Percentiles rank a stretch among this genome's conserved stretches.
These are phyloP conservation scores for Articulospora tetracladia DNA, from an alignment of 495 filamentous ascomycete species.

Conservation along the genomic window DNA sequence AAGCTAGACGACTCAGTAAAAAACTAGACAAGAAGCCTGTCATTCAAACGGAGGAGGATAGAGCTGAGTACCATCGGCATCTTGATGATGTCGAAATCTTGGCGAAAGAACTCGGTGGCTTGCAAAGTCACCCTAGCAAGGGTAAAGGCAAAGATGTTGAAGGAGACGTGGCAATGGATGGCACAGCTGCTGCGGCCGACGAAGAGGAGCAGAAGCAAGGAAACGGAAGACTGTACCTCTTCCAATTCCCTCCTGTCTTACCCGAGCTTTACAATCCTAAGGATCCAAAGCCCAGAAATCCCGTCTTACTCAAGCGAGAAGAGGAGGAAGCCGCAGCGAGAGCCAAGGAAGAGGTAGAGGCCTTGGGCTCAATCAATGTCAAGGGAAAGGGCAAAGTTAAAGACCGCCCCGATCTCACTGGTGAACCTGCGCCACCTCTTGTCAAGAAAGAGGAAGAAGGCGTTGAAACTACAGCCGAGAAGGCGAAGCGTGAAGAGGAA, in stretches of 20 bases:
- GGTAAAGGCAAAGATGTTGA: slow-evolving; percentile 20
- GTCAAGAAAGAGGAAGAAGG: slow-evolving; percentile 16
- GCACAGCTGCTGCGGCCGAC: slow-evolving; percentile 17
- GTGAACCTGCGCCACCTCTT: background rate
- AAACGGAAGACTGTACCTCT: slow-evolving; percentile 55
- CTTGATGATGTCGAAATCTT: slow-evolving; percentile 30
- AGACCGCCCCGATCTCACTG: slow-evolving; percentile 4
- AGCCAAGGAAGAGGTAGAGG: slow-evolving; percentile 23
- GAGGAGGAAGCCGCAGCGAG: slow-evolving; percentile 19
- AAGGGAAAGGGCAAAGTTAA: slow-evolving; percentile 14
- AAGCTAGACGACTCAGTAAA: slow-evolving; percentile 17
- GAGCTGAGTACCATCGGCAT: slow-evolving; percentile 33
- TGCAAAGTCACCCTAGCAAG: slow-evolving; percentile 1
- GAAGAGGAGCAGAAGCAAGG: slow-evolving; percentile 19
- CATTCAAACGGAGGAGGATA: slow-evolving; percentile 38
- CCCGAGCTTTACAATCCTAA: slow-evolving; percentile 41
- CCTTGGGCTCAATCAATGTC: slow-evolving; percentile 10
- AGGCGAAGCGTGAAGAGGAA: slow-evolving; percentile 5
- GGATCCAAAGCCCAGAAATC: slow-evolving; percentile 20
- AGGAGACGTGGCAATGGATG: slow-evolving; percentile 29
- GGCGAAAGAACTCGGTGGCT: slow-evolving; percentile 30
- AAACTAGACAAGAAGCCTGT: slow-evolving; percentile 26
- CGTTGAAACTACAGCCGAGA: slow-evolving; percentile 4
- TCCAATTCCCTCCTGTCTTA: slow-evolving; percentile 60
- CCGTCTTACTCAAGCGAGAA: slow-evolving; percentile 32